Evolutionary conservation across 2,329 filamentous ascomycete species (phyloP).

Genomic region (Ophiostoma ips): DNA sequence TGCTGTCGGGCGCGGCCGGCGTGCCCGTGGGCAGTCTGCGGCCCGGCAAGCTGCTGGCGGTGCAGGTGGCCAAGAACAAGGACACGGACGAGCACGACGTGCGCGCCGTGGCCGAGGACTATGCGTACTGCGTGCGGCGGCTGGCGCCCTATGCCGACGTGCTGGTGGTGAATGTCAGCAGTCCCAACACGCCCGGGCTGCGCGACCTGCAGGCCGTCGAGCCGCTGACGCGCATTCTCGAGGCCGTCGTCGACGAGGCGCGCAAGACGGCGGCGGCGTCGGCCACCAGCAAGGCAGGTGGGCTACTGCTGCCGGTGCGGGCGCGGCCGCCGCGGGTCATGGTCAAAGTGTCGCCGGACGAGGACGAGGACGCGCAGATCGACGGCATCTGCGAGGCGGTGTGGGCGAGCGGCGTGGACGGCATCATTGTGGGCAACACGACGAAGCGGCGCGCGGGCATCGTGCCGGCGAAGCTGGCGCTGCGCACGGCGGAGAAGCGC

Average conservation of each 20-base stretch:
- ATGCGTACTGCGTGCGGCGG: constrained; percentile 76
- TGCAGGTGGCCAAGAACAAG: constrained; percentile 97
- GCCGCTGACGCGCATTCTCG: constrained; percentile 67
- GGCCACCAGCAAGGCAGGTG: too few relatives aligned
- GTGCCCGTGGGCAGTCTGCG: constrained; percentile 74
- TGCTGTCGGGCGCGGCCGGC: constrained; percentile 56
- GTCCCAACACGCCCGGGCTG: constrained; percentile 86
- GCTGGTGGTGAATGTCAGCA: constrained; percentile 95
- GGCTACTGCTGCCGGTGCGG: constrained; percentile 27
- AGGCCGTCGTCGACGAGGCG: constrained; percentile 70
- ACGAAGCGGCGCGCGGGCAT: constrained; percentile 69
- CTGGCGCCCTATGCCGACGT: constrained; percentile 85
- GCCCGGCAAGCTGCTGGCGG: constrained; percentile 63
- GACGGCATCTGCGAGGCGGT: constrained; percentile 80
- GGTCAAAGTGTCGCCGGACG: constrained; percentile 96
- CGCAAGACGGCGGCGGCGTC: constrained; percentile 35
- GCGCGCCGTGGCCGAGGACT: constrained; percentile 63
- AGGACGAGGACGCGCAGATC: constrained; percentile 74
- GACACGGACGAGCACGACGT: constrained; percentile 74
- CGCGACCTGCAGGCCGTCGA: constrained; percentile 74
- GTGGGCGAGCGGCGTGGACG: constrained; percentile 73
- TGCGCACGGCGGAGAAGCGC: constrained; percentile 52
- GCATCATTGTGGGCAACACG: constrained; percentile 94
- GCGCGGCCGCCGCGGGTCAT: constrained; percentile 70
- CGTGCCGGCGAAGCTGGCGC: constrained; percentile 49